Conservation (phyloP, 2,329 filamentous ascomycete species). For the Fusarium sublunatum region DNA sequence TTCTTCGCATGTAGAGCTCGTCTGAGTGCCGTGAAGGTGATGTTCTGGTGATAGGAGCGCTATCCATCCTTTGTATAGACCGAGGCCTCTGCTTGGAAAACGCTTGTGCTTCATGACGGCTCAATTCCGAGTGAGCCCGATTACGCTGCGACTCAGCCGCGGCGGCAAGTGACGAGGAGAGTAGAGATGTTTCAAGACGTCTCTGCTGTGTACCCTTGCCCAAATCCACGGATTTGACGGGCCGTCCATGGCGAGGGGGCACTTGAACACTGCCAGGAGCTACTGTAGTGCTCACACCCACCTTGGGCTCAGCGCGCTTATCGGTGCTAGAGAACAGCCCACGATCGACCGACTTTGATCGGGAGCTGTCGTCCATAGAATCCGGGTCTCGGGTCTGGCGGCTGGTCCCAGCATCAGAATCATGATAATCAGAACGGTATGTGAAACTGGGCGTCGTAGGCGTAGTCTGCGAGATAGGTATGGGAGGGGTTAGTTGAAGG, state of each 20-base stretch:
- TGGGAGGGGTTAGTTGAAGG: conserved; percentile 52
- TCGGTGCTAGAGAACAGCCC: conserved; percentile 69
- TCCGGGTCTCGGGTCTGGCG: conserved; percentile 57
- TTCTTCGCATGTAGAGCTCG: conserved; percentile 21
- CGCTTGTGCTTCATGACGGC: conserved; percentile 48
- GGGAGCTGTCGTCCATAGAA: conserved; percentile 59
- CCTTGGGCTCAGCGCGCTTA: conserved; percentile 71
- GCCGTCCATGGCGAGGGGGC: conserved; percentile 57
- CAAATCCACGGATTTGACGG: conserved; percentile 59
- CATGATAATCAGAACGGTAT: conserved; percentile 54
- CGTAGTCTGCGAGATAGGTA: conserved; percentile 46
- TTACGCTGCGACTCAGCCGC: conserved; percentile 55
- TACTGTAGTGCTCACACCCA: conserved; percentile 70
- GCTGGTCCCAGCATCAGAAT: conserved; percentile 49
- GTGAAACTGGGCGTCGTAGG: conserved; percentile 54
- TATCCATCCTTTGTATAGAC: conserved; percentile 59
- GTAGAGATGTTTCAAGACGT: conserved; percentile 52
- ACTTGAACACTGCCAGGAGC: conserved; percentile 69
- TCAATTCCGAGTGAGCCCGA: conserved; percentile 59
- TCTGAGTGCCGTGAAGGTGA: conserved; percentile 31
- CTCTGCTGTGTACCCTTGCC: conserved; percentile 46
- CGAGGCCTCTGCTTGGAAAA: conserved; percentile 58
- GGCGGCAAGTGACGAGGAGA: conserved; percentile 54
- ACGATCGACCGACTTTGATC: conserved; percentile 73
- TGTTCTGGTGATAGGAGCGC: conserved; percentile 34